Conservation (phyloP, 495 filamentous ascomycete genomes). For the Bacidia rubella region DNA sequence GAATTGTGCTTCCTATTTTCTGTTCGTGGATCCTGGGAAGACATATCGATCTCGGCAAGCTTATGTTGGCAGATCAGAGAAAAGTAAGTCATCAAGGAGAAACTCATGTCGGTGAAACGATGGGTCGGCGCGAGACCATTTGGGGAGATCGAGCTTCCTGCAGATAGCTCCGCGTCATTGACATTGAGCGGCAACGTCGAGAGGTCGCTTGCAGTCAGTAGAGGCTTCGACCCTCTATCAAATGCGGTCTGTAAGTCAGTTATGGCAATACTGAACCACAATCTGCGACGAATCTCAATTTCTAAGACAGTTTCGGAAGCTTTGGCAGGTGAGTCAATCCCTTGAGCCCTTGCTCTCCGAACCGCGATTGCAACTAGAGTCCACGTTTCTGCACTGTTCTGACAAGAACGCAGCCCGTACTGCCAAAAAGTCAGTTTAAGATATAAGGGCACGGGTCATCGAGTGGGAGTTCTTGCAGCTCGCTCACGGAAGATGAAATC, state of each 20-base stretch:
- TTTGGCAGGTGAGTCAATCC: background rate
- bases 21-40: background rate
- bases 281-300: conserved; percentile 2
- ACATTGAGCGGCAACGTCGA: background rate
- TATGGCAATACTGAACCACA: conserved; percentile 5
- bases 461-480: too few relatives aligned
- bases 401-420: conserved; percentile 1
- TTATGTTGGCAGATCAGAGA: background rate
- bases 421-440: background rate
- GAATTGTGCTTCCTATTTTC: background rate
- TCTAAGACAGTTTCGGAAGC: background rate
- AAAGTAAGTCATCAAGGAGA: background rate
- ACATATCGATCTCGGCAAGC: background rate
- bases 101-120: conserved; percentile 7
- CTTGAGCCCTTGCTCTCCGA: conserved; percentile 3
- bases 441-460: background rate
- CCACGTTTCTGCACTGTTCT: background rate
- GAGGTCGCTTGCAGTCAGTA: background rate
- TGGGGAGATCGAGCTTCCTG: background rate
- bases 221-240: conserved; percentile 5
- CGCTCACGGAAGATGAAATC: too few relatives aligned
- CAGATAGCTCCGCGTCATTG: conserved; percentile 2
- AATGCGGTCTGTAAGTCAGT: conserved; percentile 8
- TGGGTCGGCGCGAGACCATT: background rate
- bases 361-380: conserved; percentile 5